Conservation (phyloP, 164 flowering plant species). For the Dillenia suffruticosa region DNA sequence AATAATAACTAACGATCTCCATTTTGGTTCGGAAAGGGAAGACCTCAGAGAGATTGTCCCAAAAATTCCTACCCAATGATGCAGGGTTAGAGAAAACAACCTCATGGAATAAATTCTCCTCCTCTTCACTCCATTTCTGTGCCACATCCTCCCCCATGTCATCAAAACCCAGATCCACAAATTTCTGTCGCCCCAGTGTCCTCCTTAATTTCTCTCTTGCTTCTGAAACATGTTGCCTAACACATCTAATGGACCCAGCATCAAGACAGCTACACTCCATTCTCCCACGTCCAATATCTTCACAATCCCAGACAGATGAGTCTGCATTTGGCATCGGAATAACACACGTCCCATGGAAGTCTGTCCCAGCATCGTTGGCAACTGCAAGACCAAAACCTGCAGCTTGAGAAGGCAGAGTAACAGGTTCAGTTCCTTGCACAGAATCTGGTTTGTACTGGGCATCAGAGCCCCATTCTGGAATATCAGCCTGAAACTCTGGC, state of each 20-base stretch:
- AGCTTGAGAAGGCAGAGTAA: not conserved
- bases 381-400: not conserved
- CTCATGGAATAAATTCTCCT: conserved; percentile 50
- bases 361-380: conserved; percentile 13
- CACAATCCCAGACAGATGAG: conserved; percentile 2
- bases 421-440: conserved; percentile 2
- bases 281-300: conserved; percentile 25
- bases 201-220: conserved; percentile 41
- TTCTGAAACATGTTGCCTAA: conserved; percentile 55
- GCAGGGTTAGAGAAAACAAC: conserved; percentile 54
- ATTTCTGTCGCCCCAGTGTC: conserved; percentile 40
- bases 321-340: conserved; percentile 43
- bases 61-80: conserved; percentile 50
- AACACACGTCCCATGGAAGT: conserved; percentile 45
- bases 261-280: conserved; percentile 53
- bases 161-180: conserved; percentile 47
- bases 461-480: conserved; percentile 31
- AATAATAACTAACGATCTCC: conserved; percentile 75
- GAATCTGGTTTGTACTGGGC: not conserved
- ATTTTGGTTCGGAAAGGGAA: conserved; percentile 46
- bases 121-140: conserved; percentile 57
- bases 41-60: conserved; percentile 37
- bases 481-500: conserved; percentile 37
- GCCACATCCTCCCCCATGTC: conserved; percentile 76
- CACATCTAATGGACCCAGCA: conserved; percentile 58